A percentile compares a stretch with the other conserved stretches of the same genome.
Conservation (phyloP, 176 grass and related monocot species). For the Elymus sibiricus region DNA sequence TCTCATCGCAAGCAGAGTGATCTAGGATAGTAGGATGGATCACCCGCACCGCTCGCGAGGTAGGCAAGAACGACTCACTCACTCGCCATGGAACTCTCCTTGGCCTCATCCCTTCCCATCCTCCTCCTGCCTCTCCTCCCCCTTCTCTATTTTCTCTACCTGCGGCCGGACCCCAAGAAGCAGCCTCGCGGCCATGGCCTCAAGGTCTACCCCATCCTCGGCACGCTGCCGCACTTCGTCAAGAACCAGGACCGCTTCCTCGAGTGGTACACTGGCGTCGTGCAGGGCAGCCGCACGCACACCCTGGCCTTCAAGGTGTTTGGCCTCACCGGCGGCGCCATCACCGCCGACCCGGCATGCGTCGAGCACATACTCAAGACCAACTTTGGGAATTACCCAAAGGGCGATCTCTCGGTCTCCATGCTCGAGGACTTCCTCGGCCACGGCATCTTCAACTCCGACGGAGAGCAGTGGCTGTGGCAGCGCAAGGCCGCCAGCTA, state of each 20-base stretch:
- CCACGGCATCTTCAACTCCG: constrained; percentile 71
- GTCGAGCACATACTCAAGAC: constrained; percentile 60
- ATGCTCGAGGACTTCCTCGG: constrained; percentile 66
- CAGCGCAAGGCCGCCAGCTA: constrained; percentile 69
- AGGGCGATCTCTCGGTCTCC: constrained; percentile 32
- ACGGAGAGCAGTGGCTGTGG: constrained; percentile 57
- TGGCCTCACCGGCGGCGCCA: constrained; percentile 28
- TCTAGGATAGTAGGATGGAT: neutral
- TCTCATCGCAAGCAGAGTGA: neutral
- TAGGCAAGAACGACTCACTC: neutral
- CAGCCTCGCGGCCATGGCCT: constrained; percentile 11
- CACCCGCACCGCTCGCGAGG: neutral
- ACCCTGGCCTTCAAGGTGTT: constrained; percentile 38
- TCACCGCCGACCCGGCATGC: constrained; percentile 53
- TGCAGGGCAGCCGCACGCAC: constrained; percentile 37
- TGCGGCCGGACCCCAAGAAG: constrained; percentile 11
- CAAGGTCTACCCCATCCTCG: constrained; percentile 49
- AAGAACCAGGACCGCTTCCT: constrained; percentile 57
- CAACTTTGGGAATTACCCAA: constrained; percentile 57
- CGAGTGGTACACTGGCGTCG: constrained; percentile 44
- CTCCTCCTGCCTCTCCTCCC: constrained; percentile 15
- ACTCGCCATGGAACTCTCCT: constrained; percentile 35
- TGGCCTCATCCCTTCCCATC: constrained; percentile 13
- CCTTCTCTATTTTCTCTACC: constrained; percentile 25
- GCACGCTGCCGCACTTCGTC: constrained; percentile 42